Evolutionary conservation across 2,329 filamentous ascomycete species (phyloP).

Genomic region (Cordyceps fumosorosea): DNA sequence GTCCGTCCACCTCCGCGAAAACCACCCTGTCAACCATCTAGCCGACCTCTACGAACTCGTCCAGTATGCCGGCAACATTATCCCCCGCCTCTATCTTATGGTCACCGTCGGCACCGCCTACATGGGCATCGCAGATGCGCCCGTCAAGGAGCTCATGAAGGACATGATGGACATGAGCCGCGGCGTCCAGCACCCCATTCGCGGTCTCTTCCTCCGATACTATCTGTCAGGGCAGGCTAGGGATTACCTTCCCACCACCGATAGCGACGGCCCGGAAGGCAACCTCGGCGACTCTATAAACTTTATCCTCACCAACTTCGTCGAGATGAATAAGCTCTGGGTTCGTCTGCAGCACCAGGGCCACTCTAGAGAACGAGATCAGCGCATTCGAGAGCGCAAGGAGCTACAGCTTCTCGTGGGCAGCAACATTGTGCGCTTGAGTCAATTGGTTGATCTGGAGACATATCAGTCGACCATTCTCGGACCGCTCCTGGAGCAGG

Average conservation of each 20-base stretch:
- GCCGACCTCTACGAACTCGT: slow-evolving; percentile 97
- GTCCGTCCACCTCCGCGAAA: slow-evolving; percentile 92
- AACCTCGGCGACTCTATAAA: slow-evolving; percentile 97
- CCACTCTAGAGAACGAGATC: slow-evolving; percentile 88
- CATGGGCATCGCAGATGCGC: slow-evolving; percentile 96
- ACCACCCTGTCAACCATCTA: slow-evolving; percentile 94
- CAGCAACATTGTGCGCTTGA: slow-evolving; percentile 90
- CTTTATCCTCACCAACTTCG: slow-evolving; percentile 96
- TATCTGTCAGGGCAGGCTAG: slow-evolving; percentile 93
- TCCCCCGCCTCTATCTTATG: slow-evolving; percentile 95
- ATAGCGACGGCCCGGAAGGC: slow-evolving; percentile 84
- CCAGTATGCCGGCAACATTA: slow-evolving; percentile 96
- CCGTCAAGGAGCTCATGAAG: slow-evolving; percentile 99
- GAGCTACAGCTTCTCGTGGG: slow-evolving; percentile 93
- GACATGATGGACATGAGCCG: slow-evolving; percentile 99
- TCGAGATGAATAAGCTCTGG: slow-evolving; percentile 99
- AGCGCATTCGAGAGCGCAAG: slow-evolving; percentile 87
- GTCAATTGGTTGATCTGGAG: slow-evolving; percentile 90
- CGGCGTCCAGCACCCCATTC: slow-evolving; percentile 93
- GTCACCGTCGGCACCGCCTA: slow-evolving; percentile 98
- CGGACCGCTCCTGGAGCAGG: slow-evolving; percentile 85
- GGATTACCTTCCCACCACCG: slow-evolving; percentile 75
- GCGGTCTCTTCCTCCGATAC: slow-evolving; percentile 90
- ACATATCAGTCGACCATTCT: slow-evolving; percentile 89
- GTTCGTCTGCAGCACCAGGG: slow-evolving; percentile 95